Evolutionary conservation across 2,329 filamentous ascomycete species (phyloP).

Genomic region (Dactylonectria macrodidyma): DNA sequence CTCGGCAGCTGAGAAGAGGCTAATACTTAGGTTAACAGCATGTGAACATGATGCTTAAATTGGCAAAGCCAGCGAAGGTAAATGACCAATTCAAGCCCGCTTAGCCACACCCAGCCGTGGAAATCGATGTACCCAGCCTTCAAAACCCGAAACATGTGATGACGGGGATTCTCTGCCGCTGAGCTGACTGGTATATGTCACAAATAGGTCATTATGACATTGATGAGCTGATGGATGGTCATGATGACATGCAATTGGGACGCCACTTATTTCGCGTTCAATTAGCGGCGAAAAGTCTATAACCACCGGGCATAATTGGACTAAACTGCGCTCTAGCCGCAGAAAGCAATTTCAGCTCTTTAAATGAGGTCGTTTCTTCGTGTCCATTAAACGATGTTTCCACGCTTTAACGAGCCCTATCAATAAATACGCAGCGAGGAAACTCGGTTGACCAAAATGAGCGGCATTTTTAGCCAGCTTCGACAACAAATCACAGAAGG

Average conservation of each 20-base stretch:
- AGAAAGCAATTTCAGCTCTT: constrained; percentile 1
- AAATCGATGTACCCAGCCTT: background rate
- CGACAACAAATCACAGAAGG: background rate
- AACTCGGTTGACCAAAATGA: constrained; percentile 2
- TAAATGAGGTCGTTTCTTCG: background rate
- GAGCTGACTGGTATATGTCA: background rate
- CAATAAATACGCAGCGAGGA: background rate
- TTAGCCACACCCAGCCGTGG: background rate
- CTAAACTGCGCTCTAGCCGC: background rate
- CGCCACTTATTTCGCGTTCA: background rate
- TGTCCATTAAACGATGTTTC: background rate
- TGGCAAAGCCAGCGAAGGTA: background rate
- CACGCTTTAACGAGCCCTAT: background rate
- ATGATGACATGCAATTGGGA: background rate
- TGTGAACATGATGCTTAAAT: background rate
- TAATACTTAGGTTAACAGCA: background rate
- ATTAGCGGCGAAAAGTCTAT: background rate
- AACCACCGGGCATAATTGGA: background rate
- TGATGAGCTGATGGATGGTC: background rate
- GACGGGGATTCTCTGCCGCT: background rate
- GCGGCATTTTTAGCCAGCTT: background rate
- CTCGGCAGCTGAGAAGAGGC: background rate
- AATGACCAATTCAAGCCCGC: background rate
- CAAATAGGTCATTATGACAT: constrained; percentile 2
- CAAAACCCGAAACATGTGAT: background rate